Percentiles rank a stretch among this genome's conserved stretches.
Evolutionary conservation across 768 basidiomycete genomes (phyloP).

Genomic region (Fistulinella prunicolor): DNA sequence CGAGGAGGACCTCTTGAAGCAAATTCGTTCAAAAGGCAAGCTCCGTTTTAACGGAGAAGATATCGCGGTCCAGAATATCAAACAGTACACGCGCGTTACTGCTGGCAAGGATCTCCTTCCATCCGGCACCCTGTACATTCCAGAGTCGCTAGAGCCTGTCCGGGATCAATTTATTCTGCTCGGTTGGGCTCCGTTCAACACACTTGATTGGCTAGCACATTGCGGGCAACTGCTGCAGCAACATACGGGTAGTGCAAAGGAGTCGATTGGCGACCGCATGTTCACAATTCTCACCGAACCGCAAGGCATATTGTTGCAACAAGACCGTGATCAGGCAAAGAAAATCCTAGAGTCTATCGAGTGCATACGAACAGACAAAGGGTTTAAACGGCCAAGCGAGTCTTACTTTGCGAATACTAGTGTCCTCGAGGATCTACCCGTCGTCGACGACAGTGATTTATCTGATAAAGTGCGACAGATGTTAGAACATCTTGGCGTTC

Average conservation of each 20-base stretch:
- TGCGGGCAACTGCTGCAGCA: not conserved
- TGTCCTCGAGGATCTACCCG: not conserved
- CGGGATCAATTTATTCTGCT: not conserved
- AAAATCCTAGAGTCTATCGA: not conserved
- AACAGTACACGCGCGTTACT: not conserved
- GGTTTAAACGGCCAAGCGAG: not conserved
- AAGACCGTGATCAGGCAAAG: not conserved
- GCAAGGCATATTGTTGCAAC: not conserved
- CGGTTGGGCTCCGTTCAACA: not conserved
- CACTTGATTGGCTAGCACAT: not conserved
- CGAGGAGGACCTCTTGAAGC: not conserved
- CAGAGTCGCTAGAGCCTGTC: not conserved
- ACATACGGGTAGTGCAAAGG: not conserved
- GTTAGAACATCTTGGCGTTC: not conserved
- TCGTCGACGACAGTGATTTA: not conserved
- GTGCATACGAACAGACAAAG: not conserved
- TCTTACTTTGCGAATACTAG: not conserved
- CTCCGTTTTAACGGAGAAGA: not conserved
- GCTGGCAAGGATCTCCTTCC: not conserved
- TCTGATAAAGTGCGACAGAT: not conserved
- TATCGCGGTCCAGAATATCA: not conserved
- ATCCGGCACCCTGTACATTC: not conserved
- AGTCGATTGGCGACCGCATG: not conserved
- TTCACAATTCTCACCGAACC: not conserved
- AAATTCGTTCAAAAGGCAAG: not conserved